Conservation (phyloP, 179 eudicot species). For the Silene coronaria region DNA sequence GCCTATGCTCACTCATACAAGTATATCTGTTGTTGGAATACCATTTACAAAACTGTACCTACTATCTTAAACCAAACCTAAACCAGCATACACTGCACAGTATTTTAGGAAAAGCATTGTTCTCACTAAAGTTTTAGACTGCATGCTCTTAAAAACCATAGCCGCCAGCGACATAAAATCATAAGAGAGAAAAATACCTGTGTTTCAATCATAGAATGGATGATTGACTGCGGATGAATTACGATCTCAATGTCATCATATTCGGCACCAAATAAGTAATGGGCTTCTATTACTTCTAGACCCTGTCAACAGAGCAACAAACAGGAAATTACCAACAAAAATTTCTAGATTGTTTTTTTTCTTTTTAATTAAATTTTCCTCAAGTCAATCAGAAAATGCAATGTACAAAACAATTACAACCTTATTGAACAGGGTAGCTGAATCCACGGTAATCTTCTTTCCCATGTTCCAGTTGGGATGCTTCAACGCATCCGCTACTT, state of each 20-base stretch:
- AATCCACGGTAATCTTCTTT: constrained; percentile 92
- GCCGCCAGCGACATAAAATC: background rate
- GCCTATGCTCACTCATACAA: too few species aligned
- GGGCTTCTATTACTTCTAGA: constrained; percentile 98
- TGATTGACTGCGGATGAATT: constrained; percentile 94
- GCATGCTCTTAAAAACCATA: background rate
- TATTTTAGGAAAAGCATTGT: background rate
- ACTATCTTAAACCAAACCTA: too few species aligned
- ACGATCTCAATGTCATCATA: constrained; percentile 91
- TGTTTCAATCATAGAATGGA: constrained; percentile 97
- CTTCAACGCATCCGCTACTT: constrained; percentile 94
- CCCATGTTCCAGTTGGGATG: constrained; percentile 99
- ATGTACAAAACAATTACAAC: constrained; percentile 26
- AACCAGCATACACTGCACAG: too few species aligned
- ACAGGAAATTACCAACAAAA: background rate
- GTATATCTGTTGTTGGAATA: too few species aligned
- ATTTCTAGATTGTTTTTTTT: background rate
- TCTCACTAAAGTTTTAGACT: background rate
- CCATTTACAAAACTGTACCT: too few species aligned
- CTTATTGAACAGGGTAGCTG: constrained; percentile 98
- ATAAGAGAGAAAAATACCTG: constrained; percentile 48
- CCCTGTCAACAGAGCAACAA: constrained; percentile 50
- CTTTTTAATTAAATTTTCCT: background rate
- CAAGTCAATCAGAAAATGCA: background rate
- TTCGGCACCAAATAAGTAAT: constrained; percentile 87